Evolutionary conservation across 208 protist genomes (phyloP).

Genomic region (Entamoeba nuttalli): DNA sequence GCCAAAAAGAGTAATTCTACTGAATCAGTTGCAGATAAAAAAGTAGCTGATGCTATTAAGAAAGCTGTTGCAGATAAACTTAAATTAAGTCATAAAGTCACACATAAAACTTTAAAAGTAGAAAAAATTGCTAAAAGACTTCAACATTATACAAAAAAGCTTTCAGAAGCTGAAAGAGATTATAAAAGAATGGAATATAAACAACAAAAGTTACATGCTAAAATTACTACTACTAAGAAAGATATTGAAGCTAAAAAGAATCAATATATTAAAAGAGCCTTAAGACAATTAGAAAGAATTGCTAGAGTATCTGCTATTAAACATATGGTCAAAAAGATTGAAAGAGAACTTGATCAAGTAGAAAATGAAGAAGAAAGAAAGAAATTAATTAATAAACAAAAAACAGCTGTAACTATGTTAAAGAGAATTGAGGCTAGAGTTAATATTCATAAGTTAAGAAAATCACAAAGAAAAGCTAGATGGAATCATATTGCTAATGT

Average conservation of each 20-base stretch:
- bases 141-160: not conserved
- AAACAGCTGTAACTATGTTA: not conserved
- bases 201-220: not conserved
- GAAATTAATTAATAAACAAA: not conserved
- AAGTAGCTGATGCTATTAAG: not conserved
- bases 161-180: not conserved
- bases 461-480: not conserved
- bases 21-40: not conserved
- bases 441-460: not conserved
- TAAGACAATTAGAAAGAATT: not conserved
- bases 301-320: not conserved
- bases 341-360: not conserved
- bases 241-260: not conserved
- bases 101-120: not conserved
- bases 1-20: not conserved
- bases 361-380: not conserved
- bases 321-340: not conserved
- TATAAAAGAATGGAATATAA: not conserved
- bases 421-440: not conserved
- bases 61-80: not conserved
- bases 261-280: not conserved
- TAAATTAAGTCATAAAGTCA: not conserved
- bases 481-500: not conserved
- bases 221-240: not conserved
- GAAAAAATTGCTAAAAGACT: not conserved